Evolutionary conservation across 495 filamentous ascomycete species (phyloP).

Genomic region (Aeminium ludgeri): DNA sequence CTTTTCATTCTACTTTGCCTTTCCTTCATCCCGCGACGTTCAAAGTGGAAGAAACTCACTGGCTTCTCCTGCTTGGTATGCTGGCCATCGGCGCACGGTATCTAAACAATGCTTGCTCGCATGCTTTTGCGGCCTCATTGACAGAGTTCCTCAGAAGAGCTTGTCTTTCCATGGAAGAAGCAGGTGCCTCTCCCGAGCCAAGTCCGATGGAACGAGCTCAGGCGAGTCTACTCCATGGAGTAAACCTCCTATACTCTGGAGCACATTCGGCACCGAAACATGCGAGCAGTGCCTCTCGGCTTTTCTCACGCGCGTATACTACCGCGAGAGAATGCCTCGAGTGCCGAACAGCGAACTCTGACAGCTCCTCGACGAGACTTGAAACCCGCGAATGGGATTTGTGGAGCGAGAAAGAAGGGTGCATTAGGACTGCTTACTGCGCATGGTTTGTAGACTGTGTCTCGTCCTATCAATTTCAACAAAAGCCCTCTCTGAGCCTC

Average conservation of each 20-base stretch:
- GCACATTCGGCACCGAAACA: too few relatives aligned
- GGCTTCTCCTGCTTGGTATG: slow-evolving; percentile 30
- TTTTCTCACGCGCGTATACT: neutral
- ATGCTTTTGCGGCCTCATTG: neutral
- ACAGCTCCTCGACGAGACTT: neutral
- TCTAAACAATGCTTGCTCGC: neutral
- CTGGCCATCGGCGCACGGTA: slow-evolving; percentile 32
- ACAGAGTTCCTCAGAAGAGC: too few relatives aligned
- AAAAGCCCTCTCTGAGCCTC: slow-evolving; percentile 22
- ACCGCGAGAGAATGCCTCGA: neutral
- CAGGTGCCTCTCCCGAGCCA: too few relatives aligned
- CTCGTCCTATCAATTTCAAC: too few relatives aligned
- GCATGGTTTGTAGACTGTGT: slow-evolving; percentile 10
- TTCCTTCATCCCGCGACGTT: slow-evolving; percentile 31
- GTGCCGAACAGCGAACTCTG: neutral
- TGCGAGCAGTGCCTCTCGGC: too few relatives aligned
- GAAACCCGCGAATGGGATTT: slow-evolving; percentile 15
- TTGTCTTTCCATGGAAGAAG: too few relatives aligned
- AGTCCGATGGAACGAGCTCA: too few relatives aligned
- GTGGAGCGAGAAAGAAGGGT: slow-evolving; percentile 23
- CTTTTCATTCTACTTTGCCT: slow-evolving; percentile 31
- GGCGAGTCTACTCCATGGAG: too few relatives aligned
- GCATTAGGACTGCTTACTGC: slow-evolving; percentile 29
- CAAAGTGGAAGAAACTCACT: slow-evolving; percentile 26
- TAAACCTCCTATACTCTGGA: too few relatives aligned